Base-by-base conservation (phyloP, 2,329 filamentous ascomycete species). In the Colletotrichum tofieldiae region DNA sequence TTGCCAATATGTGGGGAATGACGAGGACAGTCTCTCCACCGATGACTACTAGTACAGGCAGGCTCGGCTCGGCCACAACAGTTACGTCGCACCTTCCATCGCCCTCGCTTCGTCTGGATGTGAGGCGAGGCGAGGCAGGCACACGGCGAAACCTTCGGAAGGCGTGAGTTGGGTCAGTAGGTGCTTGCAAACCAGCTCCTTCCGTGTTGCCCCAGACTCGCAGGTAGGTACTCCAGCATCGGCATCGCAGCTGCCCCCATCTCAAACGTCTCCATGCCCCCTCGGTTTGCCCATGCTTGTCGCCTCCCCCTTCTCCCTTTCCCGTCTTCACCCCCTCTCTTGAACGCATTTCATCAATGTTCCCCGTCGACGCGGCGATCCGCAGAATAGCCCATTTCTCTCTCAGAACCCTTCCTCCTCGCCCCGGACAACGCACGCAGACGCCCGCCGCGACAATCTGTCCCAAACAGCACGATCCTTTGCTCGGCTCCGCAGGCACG, bases 391-490 rank as follows among this genome's bases (percentile, higher is more conserved):
- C n/a, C 51, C 43, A 63, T 59, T 23, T 23, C 43, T 43, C 26
- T 49, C 23, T 18, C 55, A 41, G 60, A 67, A 52, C 18, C 54
- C 52, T 52, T 66, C 67, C 54, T 65, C 47, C 64, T 58, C 65
- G 58, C 69, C 69, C 69, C 69, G 51, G 65, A 63, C 29, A 32
- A 20, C 60, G 60, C 55, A 26, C 16, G 41, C 41, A 43, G 47
- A 51, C 12, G 47, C 35, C 20, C n/a, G 37, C n/a, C 37, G 23
- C 39, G 60, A 70, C 67, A 73, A 71, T 62, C 52, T 71, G 52
- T 71, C 56, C 71, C 55, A 71, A 67, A 73, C 71, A 60, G 52
- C 47, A 47, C 61, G 37, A 16, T n/a, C 58, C 26, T 71, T 37
- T 55, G n/a, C 26, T 52, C 49, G 71, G 71, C 62, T 61, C 67